Evolutionary conservation across 108 stramenopile species (phyloP).

Genomic region (Nannochloropsis oceanica): DNA sequence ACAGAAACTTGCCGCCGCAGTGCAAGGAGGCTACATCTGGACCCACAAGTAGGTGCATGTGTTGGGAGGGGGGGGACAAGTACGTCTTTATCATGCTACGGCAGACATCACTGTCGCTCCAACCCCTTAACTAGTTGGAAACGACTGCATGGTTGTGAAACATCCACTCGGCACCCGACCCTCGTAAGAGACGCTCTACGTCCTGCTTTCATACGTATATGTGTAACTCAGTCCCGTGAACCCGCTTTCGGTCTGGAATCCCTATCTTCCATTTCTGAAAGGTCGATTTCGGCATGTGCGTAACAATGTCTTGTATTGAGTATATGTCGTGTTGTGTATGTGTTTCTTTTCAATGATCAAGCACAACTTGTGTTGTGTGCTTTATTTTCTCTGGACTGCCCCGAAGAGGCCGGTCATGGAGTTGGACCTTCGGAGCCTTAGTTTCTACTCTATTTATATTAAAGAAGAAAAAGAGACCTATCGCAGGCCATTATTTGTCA

Average conservation of each 20-base stretch:
- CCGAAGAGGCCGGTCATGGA: no score
- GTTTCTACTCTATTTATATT: background rate
- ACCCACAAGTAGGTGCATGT: background rate
- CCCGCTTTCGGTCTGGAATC: no score
- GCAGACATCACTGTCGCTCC: background rate
- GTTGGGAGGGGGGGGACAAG: background rate
- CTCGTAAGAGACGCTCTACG: background rate
- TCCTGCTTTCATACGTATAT: background rate
- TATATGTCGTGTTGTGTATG: background rate
- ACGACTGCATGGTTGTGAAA: background rate
- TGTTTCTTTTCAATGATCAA: background rate
- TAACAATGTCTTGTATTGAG: background rate
- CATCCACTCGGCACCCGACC: background rate
- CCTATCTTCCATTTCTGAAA: background rate
- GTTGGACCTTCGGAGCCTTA: background rate
- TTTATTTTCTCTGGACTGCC: background rate
- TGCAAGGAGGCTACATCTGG: background rate
- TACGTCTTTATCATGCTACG: background rate
- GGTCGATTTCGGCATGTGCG: no score
- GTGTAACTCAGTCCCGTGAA: background rate
- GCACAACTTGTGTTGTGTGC: background rate
- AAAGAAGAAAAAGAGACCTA: background rate
- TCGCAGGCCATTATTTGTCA: background rate
- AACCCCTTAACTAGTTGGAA: background rate
- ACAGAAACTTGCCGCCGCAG: background rate